phyloP scores from a whole-genome alignment of 129 eudicot species.

The Escallonia herrerae region DNA sequence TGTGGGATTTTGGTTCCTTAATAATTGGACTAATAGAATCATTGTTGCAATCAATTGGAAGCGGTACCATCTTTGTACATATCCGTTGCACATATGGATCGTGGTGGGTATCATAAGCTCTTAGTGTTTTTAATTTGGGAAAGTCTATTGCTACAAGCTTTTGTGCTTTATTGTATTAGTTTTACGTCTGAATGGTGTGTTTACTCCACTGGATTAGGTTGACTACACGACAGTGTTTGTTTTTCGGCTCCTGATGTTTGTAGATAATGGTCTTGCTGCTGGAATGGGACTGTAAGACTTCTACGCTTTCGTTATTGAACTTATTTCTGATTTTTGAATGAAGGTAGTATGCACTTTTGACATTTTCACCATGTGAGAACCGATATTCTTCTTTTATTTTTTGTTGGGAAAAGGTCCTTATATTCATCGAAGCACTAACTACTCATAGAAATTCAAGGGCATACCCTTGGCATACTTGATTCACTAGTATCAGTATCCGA shows the following conservation, averaged over 20 bases:
- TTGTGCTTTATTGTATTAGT: not conserved
- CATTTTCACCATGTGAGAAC: too few relatives aligned
- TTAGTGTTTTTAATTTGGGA: not conserved
- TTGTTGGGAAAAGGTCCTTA: too few relatives aligned
- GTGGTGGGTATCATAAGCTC: slow-evolving; percentile 45
- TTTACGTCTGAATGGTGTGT: not conserved
- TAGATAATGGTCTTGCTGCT: slow-evolving; percentile 80
- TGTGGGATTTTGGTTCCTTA: slow-evolving; percentile 28
- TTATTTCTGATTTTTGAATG: not conserved
- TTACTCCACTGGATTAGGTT: slow-evolving; percentile 35
- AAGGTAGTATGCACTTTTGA: too few relatives aligned
- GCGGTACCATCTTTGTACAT: slow-evolving; percentile 63
- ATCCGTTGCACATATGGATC: slow-evolving; percentile 86
- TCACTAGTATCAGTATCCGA: too few relatives aligned
- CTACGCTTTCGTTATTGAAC: not conserved
- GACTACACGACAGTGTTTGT: slow-evolving; percentile 76
- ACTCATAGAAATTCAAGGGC: too few relatives aligned
- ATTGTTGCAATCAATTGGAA: slow-evolving; percentile 78
- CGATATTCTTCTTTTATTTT: too few relatives aligned
- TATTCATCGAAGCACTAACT: too few relatives aligned
- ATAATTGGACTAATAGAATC: slow-evolving; percentile 42
- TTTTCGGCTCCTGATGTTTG: slow-evolving; percentile 89
- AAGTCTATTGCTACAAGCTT: not conserved
- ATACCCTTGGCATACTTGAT: too few relatives aligned
- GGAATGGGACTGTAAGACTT: slow-evolving; percentile 82